A percentile compares a stretch with the other conserved stretches of the same genome.
Conservation (phyloP, 495 filamentous ascomycete genomes). For the Aspergillus homomorphus region DNA sequence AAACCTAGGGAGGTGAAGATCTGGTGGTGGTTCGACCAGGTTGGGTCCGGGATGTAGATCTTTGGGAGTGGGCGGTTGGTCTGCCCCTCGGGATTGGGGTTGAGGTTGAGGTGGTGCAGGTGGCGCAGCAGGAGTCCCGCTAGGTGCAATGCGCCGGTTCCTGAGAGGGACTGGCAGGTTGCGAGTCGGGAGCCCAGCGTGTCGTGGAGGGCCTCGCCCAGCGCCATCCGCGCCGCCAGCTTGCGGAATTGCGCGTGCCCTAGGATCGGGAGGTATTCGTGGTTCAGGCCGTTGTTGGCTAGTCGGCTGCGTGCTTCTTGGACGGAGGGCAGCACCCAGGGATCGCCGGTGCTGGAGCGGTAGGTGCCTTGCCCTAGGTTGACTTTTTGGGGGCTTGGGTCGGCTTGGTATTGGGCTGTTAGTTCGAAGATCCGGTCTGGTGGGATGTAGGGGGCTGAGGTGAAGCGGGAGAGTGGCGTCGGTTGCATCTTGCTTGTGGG, state of each 20-base stretch:
- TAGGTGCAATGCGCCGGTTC: conserved; percentile 79
- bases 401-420: conserved; percentile 31
- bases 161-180: conserved; percentile 69
- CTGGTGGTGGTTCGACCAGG: conserved; percentile 42
- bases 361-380: conserved; percentile 40
- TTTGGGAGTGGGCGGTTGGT: conserved; percentile 14
- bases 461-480: conserved; percentile 22
- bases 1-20: conserved; percentile 35
- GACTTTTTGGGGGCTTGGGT: conserved; percentile 30
- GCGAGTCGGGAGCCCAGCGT: conserved; percentile 17
- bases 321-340: conserved; percentile 42
- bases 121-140: conserved; percentile 69
- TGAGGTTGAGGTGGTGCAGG: too few species aligned
- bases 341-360: conserved; percentile 36
- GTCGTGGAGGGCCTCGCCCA: conserved; percentile 20
- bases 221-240: conserved; percentile 18
- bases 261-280: conserved; percentile 41
- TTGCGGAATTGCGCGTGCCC: conserved; percentile 28
- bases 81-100: neutral
- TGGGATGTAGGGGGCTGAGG: conserved; percentile 24
- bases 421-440: conserved; percentile 38
- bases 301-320: conserved; percentile 19
- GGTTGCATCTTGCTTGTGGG: too few species aligned
- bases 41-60: conserved; percentile 33
- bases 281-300: conserved; percentile 14